A percentile compares a stretch with the other conserved stretches of the same genome.
Conservation (phyloP, 495 filamentous ascomycete species). For the Pseudevernia furfuracea region DNA sequence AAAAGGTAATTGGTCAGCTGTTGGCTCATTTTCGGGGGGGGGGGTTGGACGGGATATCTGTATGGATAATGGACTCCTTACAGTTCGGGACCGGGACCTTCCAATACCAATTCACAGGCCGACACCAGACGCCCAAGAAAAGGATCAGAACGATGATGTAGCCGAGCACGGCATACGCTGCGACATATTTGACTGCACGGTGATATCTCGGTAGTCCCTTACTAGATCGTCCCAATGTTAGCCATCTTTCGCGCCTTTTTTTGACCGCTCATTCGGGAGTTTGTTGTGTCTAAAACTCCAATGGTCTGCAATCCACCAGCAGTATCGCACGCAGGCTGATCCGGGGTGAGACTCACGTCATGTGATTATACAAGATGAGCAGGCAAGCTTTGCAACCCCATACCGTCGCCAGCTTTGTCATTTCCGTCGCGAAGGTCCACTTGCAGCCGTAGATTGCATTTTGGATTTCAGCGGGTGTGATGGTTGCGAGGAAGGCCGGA, state of each 20-base stretch:
- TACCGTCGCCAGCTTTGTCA: constrained; percentile 37
- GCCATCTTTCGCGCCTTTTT: background rate
- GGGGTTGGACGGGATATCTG: too few relatives aligned
- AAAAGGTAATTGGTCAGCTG: constrained; percentile 9
- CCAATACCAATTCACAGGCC: constrained; percentile 56
- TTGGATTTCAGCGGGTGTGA: constrained; percentile 42
- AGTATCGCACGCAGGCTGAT: background rate
- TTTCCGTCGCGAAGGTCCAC: constrained; percentile 44
- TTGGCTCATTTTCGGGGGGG: background rate
- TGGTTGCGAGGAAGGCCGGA: constrained; percentile 34
- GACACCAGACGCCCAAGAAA: constrained; percentile 58
- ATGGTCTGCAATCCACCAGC: background rate
- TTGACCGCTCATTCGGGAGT: too few relatives aligned
- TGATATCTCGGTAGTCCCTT: constrained; percentile 37
- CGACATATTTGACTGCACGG: constrained; percentile 46
- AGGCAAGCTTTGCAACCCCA: constrained; percentile 51
- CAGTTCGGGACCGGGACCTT: constrained; percentile 39
- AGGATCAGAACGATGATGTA: constrained; percentile 55
- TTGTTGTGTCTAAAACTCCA: background rate
- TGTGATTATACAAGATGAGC: constrained; percentile 45
- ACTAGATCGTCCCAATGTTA: constrained; percentile 13
- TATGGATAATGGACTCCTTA: too few relatives aligned
- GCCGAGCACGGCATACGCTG: constrained; percentile 45
- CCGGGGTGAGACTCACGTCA: constrained; percentile 37
- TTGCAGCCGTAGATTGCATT: constrained; percentile 48